Evolutionary conservation across 2,329 filamentous ascomycete species (phyloP).

Genomic region (Achaetomium macrosporum): DNA sequence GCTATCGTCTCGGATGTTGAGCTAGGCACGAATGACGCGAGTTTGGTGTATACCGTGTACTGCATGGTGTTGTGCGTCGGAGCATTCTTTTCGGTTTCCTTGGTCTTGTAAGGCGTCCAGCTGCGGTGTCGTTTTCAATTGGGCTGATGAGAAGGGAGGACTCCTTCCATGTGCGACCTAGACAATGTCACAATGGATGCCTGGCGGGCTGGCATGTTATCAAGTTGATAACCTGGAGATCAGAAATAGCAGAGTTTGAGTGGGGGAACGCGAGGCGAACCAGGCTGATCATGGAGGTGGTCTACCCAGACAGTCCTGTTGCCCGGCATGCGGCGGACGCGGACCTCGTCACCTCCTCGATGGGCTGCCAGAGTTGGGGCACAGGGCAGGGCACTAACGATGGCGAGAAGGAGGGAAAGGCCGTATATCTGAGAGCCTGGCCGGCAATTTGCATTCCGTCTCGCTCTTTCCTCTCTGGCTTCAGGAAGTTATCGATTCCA

Average conservation of each 20-base stretch:
- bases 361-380: not conserved
- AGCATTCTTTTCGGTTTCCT: not conserved
- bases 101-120: not conserved
- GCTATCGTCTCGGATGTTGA: no score
- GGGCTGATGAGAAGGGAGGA: not conserved
- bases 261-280: constrained; percentile 2
- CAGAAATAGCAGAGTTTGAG: not conserved
- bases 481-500: not conserved
- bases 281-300: constrained; percentile 3
- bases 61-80: constrained; percentile 4
- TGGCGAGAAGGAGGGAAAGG: not conserved
- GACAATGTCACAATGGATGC: not conserved
- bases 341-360: no score
- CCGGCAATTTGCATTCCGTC: not conserved
- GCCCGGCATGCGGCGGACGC: not conserved
- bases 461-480: not conserved
- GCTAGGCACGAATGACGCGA: not conserved
- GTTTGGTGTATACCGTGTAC: constrained; percentile 1
- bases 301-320: constrained; percentile 1
- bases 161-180: no score
- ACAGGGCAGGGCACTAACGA: not conserved
- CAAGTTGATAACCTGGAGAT: no score
- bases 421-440: constrained; percentile 6
- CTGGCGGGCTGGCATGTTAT: not conserved
- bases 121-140: not conserved